These are phyloP conservation scores for Geranium brycei DNA, from an alignment of 345 rosid species.

Conservation along the genomic window DNA sequence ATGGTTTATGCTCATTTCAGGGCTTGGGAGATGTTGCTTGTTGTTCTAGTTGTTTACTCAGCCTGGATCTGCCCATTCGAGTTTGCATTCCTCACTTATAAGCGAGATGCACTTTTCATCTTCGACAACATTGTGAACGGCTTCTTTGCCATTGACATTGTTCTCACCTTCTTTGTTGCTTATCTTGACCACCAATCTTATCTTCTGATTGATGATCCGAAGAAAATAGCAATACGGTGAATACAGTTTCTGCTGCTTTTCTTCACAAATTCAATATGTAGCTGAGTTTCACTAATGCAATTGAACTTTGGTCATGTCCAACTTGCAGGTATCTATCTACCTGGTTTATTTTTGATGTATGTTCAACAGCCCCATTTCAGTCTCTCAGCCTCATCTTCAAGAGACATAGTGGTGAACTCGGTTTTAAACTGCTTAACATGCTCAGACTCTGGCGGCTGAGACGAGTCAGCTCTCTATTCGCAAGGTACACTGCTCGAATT, in stretches of 20 bases:
- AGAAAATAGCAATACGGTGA: slow-evolving; percentile 76
- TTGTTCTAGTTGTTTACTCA: slow-evolving; percentile 74
- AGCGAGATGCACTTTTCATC: slow-evolving; percentile 54
- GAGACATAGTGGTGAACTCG: slow-evolving; percentile 46
- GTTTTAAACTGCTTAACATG: slow-evolving; percentile 72
- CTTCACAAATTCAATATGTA: slow-evolving; percentile 5
- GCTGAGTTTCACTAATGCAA: too few relatives aligned
- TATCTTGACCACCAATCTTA: slow-evolving; percentile 65
- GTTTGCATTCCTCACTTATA: slow-evolving; percentile 57
- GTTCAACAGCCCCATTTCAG: slow-evolving; percentile 87
- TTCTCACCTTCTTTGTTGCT: slow-evolving; percentile 89
- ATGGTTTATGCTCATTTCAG: slow-evolving; percentile 24
- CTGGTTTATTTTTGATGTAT: slow-evolving; percentile 92
- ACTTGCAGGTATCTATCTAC: slow-evolving; percentile 73
- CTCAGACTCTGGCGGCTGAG: slow-evolving; percentile 95
- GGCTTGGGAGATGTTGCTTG: slow-evolving; percentile 95
- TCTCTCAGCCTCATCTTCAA: slow-evolving; percentile 49
- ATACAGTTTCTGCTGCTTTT: slow-evolving; percentile 6
- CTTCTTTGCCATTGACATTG: slow-evolving; percentile 80
- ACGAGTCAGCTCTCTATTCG: slow-evolving; percentile 85
- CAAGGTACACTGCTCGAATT: slow-evolving; percentile 37
- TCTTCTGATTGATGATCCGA: slow-evolving; percentile 74
- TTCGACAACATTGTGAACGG: slow-evolving; percentile 67
- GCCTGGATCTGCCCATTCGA: slow-evolving; percentile 95
- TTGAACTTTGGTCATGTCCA: slow-evolving; percentile 12